Evolutionary conservation across 768 basidiomycete genomes (phyloP).

Genomic region (Suillus sp.): DNA sequence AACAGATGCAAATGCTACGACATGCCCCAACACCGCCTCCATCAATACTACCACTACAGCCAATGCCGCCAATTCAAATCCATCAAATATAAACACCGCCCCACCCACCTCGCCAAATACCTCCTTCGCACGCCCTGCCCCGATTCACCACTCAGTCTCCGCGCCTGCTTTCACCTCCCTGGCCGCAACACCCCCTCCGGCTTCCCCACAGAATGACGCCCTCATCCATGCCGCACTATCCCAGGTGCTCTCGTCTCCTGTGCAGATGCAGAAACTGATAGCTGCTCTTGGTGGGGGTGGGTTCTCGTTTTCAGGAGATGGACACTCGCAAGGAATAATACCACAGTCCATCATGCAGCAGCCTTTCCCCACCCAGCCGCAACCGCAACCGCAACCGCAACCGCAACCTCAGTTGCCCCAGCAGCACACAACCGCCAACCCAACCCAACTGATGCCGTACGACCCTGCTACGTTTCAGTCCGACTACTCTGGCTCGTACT

Average conservation of each 20-base stretch:
- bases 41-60: constrained; percentile 19
- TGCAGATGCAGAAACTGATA: constrained; percentile 61
- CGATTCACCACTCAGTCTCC: constrained; percentile 5
- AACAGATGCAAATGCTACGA: constrained; percentile 14
- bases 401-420: constrained; percentile 17
- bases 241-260: constrained; percentile 50
- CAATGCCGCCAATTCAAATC: constrained; percentile 18
- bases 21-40: constrained; percentile 18
- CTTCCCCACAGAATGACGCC: constrained; percentile 36
- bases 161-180: constrained; percentile 9
- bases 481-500: constrained; percentile 27
- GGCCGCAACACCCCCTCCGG: constrained; percentile 10
- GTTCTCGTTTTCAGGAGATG: constrained; percentile 9
- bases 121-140: constrained; percentile 27
- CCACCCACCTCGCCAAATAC: constrained; percentile 14
- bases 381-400: constrained; percentile 19
- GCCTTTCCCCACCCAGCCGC: constrained; percentile 20
- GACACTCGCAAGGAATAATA: constrained; percentile 12
- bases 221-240: constrained; percentile 54
- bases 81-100: background rate
- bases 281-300: constrained; percentile 36
- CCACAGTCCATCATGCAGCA: constrained; percentile 28
- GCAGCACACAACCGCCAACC: constrained; percentile 11
- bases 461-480: constrained; percentile 24
- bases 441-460: constrained; percentile 22